phyloP scores from a whole-genome alignment of 163 green algal genomes.

The Scenedesmus sp. region DNA sequence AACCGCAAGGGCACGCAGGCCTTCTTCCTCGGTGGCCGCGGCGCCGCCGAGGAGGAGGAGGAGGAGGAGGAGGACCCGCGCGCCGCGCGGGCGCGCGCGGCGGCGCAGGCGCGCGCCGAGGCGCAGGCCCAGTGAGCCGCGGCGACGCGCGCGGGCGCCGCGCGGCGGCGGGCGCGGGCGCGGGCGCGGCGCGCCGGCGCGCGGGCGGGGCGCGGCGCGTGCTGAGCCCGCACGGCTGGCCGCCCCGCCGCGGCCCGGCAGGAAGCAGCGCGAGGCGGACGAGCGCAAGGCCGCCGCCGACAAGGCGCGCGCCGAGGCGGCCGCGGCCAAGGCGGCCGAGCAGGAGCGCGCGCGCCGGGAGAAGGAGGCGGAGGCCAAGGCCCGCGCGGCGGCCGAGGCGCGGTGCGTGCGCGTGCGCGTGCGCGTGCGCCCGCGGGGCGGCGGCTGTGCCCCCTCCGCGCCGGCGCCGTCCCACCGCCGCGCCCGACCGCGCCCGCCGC shows the following conservation, averaged over 20 bases:
- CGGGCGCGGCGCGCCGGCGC: too few species aligned
- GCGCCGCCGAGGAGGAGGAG: conserved; percentile 12
- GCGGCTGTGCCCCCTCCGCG: too few species aligned
- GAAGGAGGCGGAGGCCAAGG: conserved; percentile 28
- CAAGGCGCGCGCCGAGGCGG: conserved; percentile 11
- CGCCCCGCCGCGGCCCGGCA: too few species aligned
- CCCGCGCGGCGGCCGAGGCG: conserved; percentile 22
- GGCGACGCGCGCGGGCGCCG: too few species aligned
- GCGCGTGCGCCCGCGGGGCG: too few species aligned
- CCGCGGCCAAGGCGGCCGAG: conserved; percentile 21
- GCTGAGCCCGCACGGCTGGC: too few species aligned
- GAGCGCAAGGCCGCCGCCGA: conserved; percentile 23
- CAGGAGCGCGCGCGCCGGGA: background rate
- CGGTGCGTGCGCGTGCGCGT: conserved; percentile 10
- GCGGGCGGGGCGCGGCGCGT: too few species aligned
- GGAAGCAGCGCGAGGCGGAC: conserved; percentile 30
- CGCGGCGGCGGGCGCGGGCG: too few species aligned
- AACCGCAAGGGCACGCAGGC: conserved; percentile 42
- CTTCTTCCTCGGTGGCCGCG: conserved; percentile 19
- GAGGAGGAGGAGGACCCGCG: conserved; percentile 39
- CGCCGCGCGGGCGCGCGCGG: conserved; percentile 13
- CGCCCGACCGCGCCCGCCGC: too few species aligned
- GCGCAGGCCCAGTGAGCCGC: conserved; percentile 20
- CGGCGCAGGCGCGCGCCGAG: background rate
- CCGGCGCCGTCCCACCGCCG: too few species aligned